A percentile compares a stretch with the other conserved stretches of the same genome.
phyloP scores from a whole-genome alignment of 495 filamentous ascomycete species.

The Annulohypoxylon nitens region DNA sequence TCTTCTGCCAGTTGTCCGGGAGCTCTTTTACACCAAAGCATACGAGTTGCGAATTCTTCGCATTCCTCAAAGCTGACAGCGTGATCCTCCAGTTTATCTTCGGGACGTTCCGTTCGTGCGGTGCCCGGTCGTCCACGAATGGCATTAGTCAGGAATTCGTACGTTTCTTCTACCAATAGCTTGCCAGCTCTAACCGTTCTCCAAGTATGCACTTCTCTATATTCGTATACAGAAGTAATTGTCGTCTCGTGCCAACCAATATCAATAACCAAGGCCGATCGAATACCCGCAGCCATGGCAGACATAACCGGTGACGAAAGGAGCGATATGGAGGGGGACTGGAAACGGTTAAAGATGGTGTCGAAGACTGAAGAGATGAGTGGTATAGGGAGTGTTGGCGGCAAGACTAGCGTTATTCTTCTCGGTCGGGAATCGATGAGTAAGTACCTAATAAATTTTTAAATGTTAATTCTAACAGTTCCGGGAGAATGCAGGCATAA shows the following conservation, averaged over 20 bases:
- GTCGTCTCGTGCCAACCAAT: slow-evolving; percentile 92
- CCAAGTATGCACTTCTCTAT: slow-evolving; percentile 76
- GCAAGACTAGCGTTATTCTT: slow-evolving; percentile 76
- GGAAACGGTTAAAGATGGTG: slow-evolving; percentile 82
- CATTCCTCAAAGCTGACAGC: slow-evolving; percentile 76
- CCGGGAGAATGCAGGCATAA: neutral
- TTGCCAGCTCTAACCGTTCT: slow-evolving; percentile 82
- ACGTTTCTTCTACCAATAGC: slow-evolving; percentile 75
- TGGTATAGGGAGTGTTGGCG: slow-evolving; percentile 81
- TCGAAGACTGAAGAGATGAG: slow-evolving; percentile 80
- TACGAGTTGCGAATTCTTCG: slow-evolving; percentile 78
- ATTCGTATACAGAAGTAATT: slow-evolving; percentile 87
- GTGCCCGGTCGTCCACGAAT: slow-evolving; percentile 42
- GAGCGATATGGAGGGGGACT: slow-evolving; percentile 83
- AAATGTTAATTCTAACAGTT: slow-evolving; percentile 31
- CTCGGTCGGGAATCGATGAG: slow-evolving; percentile 82
- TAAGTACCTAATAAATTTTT: slow-evolving; percentile 67
- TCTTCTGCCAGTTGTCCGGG: slow-evolving; percentile 43
- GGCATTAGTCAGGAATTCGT: slow-evolving; percentile 67
- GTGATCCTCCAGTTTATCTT: slow-evolving; percentile 50
- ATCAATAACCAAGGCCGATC: slow-evolving; percentile 85
- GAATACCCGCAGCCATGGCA: slow-evolving; percentile 81
- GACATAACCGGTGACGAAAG: slow-evolving; percentile 78
- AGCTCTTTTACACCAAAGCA: slow-evolving; percentile 78
- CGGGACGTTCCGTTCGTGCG: slow-evolving; percentile 30